Conservation (phyloP, 1,284 basidiomycete genomes). For the Trichosporon faecale region DNA sequence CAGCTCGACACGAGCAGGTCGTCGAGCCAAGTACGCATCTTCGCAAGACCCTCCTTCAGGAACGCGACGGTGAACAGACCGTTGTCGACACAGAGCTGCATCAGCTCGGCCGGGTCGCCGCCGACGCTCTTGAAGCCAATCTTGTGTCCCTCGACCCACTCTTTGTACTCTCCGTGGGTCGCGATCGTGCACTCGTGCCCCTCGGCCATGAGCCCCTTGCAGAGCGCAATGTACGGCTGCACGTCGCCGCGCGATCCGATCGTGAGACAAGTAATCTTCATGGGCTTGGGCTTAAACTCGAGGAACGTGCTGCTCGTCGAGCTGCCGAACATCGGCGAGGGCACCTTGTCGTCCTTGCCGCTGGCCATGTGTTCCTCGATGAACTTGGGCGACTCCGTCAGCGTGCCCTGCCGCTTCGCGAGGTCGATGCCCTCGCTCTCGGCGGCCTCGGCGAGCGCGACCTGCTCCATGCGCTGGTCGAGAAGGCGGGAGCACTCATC, state of each 20-base stretch:
- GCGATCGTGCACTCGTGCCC: slow-evolving; percentile 60
- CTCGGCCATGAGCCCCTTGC: slow-evolving; percentile 63
- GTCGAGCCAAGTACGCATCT: slow-evolving; percentile 77
- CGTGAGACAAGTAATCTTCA: slow-evolving; percentile 87
- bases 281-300: slow-evolving; percentile 83
- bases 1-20: slow-evolving; percentile 67
- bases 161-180: slow-evolving; percentile 63
- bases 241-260: slow-evolving; percentile 64
- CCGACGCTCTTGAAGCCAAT: slow-evolving; percentile 90
- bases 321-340: slow-evolving; percentile 67
- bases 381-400: slow-evolving; percentile 5
- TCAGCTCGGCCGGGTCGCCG: slow-evolving; percentile 71
- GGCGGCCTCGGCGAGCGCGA: slow-evolving; percentile 17
- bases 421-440: not conserved
- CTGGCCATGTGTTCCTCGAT: slow-evolving; percentile 24
- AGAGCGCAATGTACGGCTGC: slow-evolving; percentile 56
- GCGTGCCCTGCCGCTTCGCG: not conserved
- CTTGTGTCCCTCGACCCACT: slow-evolving; percentile 69
- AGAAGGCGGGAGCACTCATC: slow-evolving; percentile 71
- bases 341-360: slow-evolving; percentile 42
- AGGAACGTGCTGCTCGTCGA: slow-evolving; percentile 88
- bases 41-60: slow-evolving; percentile 80
- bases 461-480: slow-evolving; percentile 72
- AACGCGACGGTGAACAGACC: slow-evolving; percentile 95
- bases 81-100: slow-evolving; percentile 77